These are phyloP conservation scores for Trametes meyenii DNA, from an alignment of 768 basidiomycete genomes.

Conservation along the genomic window DNA sequence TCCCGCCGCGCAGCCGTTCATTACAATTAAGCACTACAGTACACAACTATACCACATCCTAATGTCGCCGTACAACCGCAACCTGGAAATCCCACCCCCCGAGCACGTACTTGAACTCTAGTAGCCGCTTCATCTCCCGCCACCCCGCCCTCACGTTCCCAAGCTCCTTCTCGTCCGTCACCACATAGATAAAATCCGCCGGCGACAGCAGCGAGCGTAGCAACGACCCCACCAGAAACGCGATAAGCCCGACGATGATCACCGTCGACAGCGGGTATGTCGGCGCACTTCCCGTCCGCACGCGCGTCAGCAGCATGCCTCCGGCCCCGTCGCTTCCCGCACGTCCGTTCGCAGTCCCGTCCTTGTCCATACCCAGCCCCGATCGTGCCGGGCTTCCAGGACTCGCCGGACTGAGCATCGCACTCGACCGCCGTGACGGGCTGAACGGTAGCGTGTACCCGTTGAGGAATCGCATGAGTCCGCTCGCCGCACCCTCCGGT, in stretches of 20 bases:
- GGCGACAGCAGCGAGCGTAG: conserved; percentile 87
- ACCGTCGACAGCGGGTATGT: conserved; percentile 56
- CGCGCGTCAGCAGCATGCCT: conserved; percentile 12
- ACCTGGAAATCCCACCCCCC: conserved; percentile 91
- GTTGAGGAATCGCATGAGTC: conserved; percentile 63
- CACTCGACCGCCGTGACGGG: conserved; percentile 32
- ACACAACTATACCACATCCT: conserved; percentile 2
- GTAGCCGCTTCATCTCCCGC: conserved; percentile 81
- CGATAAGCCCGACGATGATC: conserved; percentile 79
- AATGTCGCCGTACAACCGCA: conserved; percentile 79
- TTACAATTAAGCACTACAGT: conserved; percentile 18
- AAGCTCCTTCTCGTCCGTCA: conserved; percentile 55
- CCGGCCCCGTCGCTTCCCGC: conserved; percentile 4
- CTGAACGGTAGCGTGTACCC: conserved; percentile 57
- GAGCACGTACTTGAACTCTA: conserved; percentile 80
- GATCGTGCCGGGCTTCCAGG: conserved; percentile 14
- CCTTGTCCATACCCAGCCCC: not conserved
- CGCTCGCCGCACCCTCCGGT: conserved; percentile 35
- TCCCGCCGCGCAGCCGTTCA: not conserved
- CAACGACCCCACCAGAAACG: conserved; percentile 90
- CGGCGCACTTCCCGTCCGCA: conserved; percentile 14
- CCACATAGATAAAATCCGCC: conserved; percentile 88
- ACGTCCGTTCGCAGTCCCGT: conserved; percentile 16
- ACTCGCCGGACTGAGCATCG: conserved; percentile 20
- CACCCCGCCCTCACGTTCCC: conserved; percentile 62